Conservation (phyloP, 768 basidiomycete genomes). For the Lenzites betulinus region DNA sequence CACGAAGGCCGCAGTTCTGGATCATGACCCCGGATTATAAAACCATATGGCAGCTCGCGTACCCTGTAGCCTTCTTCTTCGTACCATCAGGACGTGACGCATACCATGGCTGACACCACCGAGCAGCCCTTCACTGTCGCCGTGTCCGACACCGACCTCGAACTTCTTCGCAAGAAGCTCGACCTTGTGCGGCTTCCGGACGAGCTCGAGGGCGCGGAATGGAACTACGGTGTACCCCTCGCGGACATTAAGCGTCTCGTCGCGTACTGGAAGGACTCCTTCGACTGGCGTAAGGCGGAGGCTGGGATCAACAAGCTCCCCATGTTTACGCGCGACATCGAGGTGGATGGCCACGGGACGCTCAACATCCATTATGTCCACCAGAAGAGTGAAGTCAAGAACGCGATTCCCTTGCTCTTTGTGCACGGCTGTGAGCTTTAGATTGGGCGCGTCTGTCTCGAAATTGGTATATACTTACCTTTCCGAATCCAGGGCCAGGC, state of each 20-base stretch:
- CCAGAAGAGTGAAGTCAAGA: slow-evolving; percentile 7
- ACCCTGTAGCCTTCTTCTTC: too few species aligned
- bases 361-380: slow-evolving; percentile 58
- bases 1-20: too few species aligned
- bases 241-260: slow-evolving; percentile 50
- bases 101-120: neutral
- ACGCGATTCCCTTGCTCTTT: slow-evolving; percentile 63
- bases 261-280: slow-evolving; percentile 52
- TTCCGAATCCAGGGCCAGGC: slow-evolving; percentile 54
- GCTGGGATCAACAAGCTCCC: slow-evolving; percentile 53
- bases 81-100: too few species aligned
- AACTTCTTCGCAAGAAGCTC: slow-evolving; percentile 28
- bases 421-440: slow-evolving; percentile 56
- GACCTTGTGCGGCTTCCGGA: slow-evolving; percentile 29
- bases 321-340: slow-evolving; percentile 55
- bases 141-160: slow-evolving; percentile 26
- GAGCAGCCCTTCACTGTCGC: slow-evolving; percentile 30
- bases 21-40: too few species aligned
- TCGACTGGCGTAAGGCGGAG: slow-evolving; percentile 59
- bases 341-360: slow-evolving; percentile 47
- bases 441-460: neutral
- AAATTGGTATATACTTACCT: neutral
- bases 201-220: slow-evolving; percentile 28
- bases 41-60: too few species aligned
- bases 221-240: slow-evolving; percentile 43